Percentiles rank a stretch among this genome's conserved stretches.
Evolutionary conservation across 805 yeast genomes (phyloP).

Genomic region (Schwanniomyces sp.): DNA sequence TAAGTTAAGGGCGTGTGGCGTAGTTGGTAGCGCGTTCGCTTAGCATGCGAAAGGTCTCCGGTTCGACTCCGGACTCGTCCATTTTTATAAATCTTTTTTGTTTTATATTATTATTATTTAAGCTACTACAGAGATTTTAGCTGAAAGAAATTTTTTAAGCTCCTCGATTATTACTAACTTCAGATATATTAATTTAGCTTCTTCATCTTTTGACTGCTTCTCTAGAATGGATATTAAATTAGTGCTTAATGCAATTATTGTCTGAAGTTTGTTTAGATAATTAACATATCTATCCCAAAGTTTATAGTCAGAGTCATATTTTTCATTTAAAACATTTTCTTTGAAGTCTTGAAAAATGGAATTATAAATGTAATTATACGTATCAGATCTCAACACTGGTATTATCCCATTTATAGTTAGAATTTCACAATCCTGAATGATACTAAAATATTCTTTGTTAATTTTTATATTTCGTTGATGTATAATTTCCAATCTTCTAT

Average conservation of each 20-base stretch:
- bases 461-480: conserved; percentile 15
- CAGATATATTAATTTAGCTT: conserved; percentile 8
- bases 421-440: conserved; percentile 28
- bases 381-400: conserved; percentile 27
- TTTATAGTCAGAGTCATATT: conserved; percentile 4
- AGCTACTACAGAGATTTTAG: background rate
- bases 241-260: conserved; percentile 8
- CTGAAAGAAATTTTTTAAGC: conserved; percentile 1
- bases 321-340: conserved; percentile 7
- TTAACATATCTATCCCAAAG: conserved; percentile 10
- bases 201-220: conserved; percentile 4
- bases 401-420: conserved; percentile 24
- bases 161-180: conserved; percentile 10
- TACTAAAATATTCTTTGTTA: conserved; percentile 21
- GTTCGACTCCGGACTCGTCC: conserved; percentile 46
- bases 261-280: conserved; percentile 6
- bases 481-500: conserved; percentile 20
- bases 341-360: conserved; percentile 3
- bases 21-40: conserved; percentile 52
- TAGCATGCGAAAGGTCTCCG: conserved; percentile 52
- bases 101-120: background rate
- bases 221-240: conserved; percentile 7
- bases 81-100: conserved; percentile 20
- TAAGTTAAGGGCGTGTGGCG: conserved; percentile 43
- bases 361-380: conserved; percentile 2